These are phyloP conservation scores for Graphilbum sp. DNA, from an alignment of 2,329 filamentous ascomycete species.

Conservation along the genomic window DNA sequence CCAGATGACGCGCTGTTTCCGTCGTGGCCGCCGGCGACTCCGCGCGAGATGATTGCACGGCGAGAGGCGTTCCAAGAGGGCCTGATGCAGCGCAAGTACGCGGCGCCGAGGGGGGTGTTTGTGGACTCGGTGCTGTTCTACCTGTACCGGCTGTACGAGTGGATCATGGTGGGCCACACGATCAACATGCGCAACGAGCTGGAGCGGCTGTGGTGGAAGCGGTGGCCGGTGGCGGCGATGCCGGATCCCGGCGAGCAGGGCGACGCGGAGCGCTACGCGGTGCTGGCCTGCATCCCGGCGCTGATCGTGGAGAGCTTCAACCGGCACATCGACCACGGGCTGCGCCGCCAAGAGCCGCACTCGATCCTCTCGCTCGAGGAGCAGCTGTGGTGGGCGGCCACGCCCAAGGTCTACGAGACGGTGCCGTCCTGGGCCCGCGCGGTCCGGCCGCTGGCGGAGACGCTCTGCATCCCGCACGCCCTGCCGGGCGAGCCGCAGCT, in stretches of 20 bases:
- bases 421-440: conserved; percentile 3
- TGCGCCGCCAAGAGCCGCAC: conserved; percentile 4
- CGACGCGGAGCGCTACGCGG: conserved; percentile 6
- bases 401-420: conserved; percentile 3
- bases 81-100: conserved; percentile 7
- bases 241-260: conserved; percentile 5
- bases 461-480: background rate
- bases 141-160: conserved; percentile 7
- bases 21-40: conserved; percentile 1
- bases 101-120: conserved; percentile 5
- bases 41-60: conserved; percentile 1
- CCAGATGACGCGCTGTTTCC: too few species aligned
- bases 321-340: conserved; percentile 2
- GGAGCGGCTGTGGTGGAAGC: conserved; percentile 7
- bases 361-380: conserved; percentile 3
- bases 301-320: conserved; percentile 6
- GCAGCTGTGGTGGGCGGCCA: conserved; percentile 6
- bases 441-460: conserved; percentile 2
- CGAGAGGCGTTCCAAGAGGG: conserved; percentile 2
- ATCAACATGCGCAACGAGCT: conserved; percentile 6
- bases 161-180: conserved; percentile 3
- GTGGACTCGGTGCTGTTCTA: conserved; percentile 5
- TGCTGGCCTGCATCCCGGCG: conserved; percentile 6
- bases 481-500: background rate
- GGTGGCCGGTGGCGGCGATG: conserved; percentile 7